A percentile compares a stretch with the other conserved stretches of the same genome.
phyloP scores from a whole-genome alignment of 2,329 filamentous ascomycete genomes.

The Epichloe uncinata region DNA sequence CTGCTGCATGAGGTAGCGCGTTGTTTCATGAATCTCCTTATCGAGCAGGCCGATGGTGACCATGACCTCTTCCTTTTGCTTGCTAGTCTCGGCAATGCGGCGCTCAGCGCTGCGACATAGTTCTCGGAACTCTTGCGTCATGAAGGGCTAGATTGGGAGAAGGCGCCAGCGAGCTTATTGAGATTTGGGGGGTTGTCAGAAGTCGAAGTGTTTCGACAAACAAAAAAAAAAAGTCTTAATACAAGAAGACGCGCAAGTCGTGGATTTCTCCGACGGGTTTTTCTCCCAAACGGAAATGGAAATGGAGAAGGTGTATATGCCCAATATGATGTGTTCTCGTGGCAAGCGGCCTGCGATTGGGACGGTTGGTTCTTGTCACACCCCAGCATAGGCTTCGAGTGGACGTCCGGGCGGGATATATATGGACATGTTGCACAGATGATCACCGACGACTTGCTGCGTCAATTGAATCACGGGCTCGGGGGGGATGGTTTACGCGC shows the following conservation, averaged over 20 bases:
- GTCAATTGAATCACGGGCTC: conserved; percentile 11
- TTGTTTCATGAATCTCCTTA: conserved; percentile 2
- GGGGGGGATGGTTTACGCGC: not conserved
- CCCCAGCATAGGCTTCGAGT: not conserved
- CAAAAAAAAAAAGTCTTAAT: not conserved
- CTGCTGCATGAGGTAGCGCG: not conserved
- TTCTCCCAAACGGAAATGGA: not conserved
- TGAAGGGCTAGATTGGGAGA: not conserved
- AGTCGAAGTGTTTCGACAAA: not conserved
- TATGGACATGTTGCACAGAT: not conserved
- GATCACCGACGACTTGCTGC: not conserved
- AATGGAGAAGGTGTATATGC: not conserved
- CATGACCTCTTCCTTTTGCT: conserved; percentile 2
- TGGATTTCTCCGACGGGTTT: not conserved
- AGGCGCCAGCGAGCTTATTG: not conserved
- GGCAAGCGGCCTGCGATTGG: conserved; percentile 2
- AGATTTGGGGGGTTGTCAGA: not conserved
- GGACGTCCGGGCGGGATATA: not conserved
- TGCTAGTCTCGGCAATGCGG: not conserved
- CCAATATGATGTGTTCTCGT: not conserved
- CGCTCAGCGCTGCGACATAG: not conserved
- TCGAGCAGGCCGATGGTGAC: conserved; percentile 1
- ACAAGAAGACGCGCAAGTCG: not conserved
- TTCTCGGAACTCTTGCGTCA: not conserved
- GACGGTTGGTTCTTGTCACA: not conserved